Evolutionary conservation across 805 yeast species (phyloP).

Genomic region (Saturnispora saitoi): DNA sequence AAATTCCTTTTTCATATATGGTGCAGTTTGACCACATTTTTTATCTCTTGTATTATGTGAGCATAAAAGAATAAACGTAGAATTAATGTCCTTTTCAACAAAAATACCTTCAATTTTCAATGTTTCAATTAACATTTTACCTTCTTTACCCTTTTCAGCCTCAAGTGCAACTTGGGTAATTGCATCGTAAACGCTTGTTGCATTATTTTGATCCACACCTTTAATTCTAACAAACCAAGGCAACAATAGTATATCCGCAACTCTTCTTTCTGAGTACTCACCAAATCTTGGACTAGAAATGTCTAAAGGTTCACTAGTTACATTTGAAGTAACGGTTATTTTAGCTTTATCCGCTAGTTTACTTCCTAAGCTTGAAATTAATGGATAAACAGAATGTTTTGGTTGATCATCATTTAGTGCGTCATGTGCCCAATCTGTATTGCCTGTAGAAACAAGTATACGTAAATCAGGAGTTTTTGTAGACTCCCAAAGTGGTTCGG

Average conservation of each 20-base stretch:
- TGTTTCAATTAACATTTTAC: conserved; percentile 3
- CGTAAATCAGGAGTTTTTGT: conserved; percentile 66
- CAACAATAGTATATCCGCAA: conserved; percentile 55
- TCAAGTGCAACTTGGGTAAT: conserved; percentile 34
- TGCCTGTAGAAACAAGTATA: conserved; percentile 75
- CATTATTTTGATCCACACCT: conserved; percentile 38
- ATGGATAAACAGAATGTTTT: conserved; percentile 24
- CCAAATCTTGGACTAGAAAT: conserved; percentile 12
- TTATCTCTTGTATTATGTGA: conserved; percentile 90
- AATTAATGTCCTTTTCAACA: conserved; percentile 32
- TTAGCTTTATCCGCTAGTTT: conserved; percentile 3
- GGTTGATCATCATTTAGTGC: conserved; percentile 35
- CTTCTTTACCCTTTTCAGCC: conserved; percentile 16
- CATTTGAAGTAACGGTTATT: conserved; percentile 14
- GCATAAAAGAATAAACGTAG: conserved; percentile 61
- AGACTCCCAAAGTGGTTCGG: conserved; percentile 53
- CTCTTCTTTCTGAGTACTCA: conserved; percentile 33
- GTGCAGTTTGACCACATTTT: conserved; percentile 91
- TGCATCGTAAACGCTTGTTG: conserved; percentile 34
- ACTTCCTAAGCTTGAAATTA: conserved; percentile 17
- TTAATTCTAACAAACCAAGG: conserved; percentile 71
- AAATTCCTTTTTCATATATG: conserved; percentile 73
- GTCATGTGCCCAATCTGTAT: conserved; percentile 76
- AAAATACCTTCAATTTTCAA: conserved; percentile 25
- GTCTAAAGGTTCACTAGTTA: conserved; percentile 16